Percentiles rank a stretch among this genome's conserved stretches.
Evolutionary conservation across 2,329 filamentous ascomycete species (phyloP).

Genomic region (Pseudohalonectria lignicola): DNA sequence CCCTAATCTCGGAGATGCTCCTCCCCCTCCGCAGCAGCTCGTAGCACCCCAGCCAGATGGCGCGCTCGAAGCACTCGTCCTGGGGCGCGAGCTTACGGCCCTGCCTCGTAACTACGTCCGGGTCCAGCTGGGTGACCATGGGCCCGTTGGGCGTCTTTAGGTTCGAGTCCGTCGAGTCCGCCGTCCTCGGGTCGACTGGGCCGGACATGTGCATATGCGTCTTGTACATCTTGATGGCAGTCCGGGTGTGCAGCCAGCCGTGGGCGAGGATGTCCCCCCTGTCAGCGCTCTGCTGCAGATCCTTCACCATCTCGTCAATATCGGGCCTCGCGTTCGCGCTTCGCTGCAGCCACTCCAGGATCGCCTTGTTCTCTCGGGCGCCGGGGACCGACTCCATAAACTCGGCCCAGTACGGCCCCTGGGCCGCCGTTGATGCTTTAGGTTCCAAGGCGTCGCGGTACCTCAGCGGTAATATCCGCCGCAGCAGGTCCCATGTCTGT

Average conservation of each 20-base stretch:
- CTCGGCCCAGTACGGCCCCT: conserved; percentile 46
- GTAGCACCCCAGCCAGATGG: conserved; percentile 90
- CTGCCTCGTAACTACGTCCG: conserved; percentile 79
- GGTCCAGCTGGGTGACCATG: conserved; percentile 80
- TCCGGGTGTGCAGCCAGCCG: conserved; percentile 87
- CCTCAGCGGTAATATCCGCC: conserved; percentile 61
- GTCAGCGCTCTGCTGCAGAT: conserved; percentile 66
- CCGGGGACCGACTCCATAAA: conserved; percentile 64
- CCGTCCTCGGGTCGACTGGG: conserved; percentile 51
- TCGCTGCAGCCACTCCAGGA: conserved; percentile 79
- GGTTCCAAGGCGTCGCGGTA: conserved; percentile 34
- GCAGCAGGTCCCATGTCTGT: conserved; percentile 82
- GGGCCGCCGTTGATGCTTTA: conserved; percentile 14
- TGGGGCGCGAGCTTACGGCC: conserved; percentile 62
- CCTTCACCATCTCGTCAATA: conserved; percentile 64
- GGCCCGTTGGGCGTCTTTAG: conserved; percentile 49
- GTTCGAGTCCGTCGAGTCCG: conserved; percentile 43
- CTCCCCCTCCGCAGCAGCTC: conserved; percentile 84
- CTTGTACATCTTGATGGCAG: conserved; percentile 84
- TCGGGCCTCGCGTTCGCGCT: conserved; percentile 61
- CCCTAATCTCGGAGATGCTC: conserved; percentile 59
- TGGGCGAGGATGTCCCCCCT: conserved; percentile 73
- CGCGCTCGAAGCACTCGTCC: conserved; percentile 80
- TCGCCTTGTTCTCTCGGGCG: conserved; percentile 66
- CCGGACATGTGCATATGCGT: conserved; percentile 58